Percentiles rank a stretch among this genome's conserved stretches.
Evolutionary conservation across 768 basidiomycete species (phyloP).

Genomic region (Suillus alpinus): DNA sequence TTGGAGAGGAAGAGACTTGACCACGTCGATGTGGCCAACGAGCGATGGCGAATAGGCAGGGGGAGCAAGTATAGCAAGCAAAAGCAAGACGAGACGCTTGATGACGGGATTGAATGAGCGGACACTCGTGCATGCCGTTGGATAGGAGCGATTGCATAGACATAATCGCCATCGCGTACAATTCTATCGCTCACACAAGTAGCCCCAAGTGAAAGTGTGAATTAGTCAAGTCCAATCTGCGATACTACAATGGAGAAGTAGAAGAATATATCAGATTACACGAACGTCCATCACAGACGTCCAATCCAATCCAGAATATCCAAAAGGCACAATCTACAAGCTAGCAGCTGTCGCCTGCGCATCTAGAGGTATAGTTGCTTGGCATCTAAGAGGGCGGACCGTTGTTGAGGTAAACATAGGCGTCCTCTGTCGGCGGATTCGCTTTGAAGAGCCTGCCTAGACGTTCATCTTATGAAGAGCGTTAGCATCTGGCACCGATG

Average conservation of each 20-base stretch:
- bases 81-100: neutral
- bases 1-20: constrained; percentile 67
- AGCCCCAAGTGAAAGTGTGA: neutral
- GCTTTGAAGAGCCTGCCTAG: constrained; percentile 63
- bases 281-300: neutral
- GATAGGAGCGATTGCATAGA: neutral
- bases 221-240: neutral
- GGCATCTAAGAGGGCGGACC: constrained; percentile 27
- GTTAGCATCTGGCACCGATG: neutral
- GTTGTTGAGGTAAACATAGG: constrained; percentile 68
- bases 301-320: neutral
- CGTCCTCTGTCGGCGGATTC: constrained; percentile 70
- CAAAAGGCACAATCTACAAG: neutral
- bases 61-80: constrained; percentile 36
- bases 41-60: constrained; percentile 72
- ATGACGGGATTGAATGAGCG: constrained; percentile 8
- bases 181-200: neutral
- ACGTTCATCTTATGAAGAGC: constrained; percentile 50
- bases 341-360: neutral
- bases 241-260: neutral
- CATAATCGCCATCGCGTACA: neutral
- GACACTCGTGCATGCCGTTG: neutral
- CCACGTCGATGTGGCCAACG: constrained; percentile 70
- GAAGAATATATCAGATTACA: neutral
- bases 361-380: neutral